These are phyloP conservation scores for Neurospora sp. DNA, from an alignment of 2,329 filamentous ascomycete species.

Conservation along the genomic window DNA sequence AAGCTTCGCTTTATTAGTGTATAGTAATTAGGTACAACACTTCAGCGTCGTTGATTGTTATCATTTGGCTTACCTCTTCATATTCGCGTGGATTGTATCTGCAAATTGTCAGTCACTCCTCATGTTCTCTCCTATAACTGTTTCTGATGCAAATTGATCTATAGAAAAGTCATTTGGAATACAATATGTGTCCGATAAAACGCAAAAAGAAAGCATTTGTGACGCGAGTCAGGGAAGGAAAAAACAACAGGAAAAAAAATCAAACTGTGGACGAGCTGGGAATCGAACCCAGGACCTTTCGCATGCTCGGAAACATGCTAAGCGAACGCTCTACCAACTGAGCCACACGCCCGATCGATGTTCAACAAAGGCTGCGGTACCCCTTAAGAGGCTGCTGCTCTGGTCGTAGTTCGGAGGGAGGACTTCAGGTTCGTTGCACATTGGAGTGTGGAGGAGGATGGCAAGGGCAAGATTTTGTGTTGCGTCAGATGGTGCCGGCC, in stretches of 20 bases:
- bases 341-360: background rate
- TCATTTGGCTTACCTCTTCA: background rate
- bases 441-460: background rate
- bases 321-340: background rate
- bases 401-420: background rate
- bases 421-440: background rate
- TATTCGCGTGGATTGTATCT: background rate
- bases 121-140: background rate
- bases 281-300: background rate
- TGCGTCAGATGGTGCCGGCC: too few relatives aligned
- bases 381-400: background rate
- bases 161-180: too few relatives aligned
- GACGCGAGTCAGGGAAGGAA: background rate
- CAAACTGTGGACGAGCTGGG: background rate
- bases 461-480: too few relatives aligned
- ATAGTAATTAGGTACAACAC: background rate
- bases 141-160: background rate
- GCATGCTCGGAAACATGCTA: too few relatives aligned
- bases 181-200: background rate
- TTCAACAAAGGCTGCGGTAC: rapidly evolving
- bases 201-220: background rate
- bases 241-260: background rate
- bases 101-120: background rate
- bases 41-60: background rate
- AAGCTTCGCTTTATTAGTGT: background rate